phyloP scores from a whole-genome alignment of 1,139 yeast genomes.

The Scheffersomyces illinoinensis region DNA sequence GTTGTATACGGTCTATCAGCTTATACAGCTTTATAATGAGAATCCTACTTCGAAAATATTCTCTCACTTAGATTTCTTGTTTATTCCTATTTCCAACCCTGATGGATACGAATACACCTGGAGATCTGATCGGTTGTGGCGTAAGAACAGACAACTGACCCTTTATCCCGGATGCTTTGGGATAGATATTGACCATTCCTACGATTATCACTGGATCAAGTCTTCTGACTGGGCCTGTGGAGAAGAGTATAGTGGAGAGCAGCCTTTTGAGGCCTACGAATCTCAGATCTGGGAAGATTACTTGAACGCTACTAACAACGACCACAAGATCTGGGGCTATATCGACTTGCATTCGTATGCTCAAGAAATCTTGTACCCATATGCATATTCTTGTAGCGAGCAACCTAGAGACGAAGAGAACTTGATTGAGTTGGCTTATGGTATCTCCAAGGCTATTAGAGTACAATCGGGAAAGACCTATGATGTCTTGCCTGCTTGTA shows the following conservation, averaged over 20 bases:
- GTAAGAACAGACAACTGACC: slow-evolving; percentile 83
- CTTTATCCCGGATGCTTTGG: slow-evolving; percentile 70
- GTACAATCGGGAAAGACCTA: slow-evolving; percentile 61
- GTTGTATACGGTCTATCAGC: slow-evolving; percentile 58
- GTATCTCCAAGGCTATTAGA: slow-evolving; percentile 72
- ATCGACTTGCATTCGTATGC: slow-evolving; percentile 84
- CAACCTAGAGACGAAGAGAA: slow-evolving; percentile 80
- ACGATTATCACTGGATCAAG: slow-evolving; percentile 70
- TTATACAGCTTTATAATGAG: slow-evolving; percentile 52
- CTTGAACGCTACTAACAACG: slow-evolving; percentile 57
- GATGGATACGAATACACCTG: slow-evolving; percentile 89
- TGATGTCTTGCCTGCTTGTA: slow-evolving; percentile 74
- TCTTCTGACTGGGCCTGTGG: slow-evolving; percentile 74
- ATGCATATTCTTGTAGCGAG: slow-evolving; percentile 74
- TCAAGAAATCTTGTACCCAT: slow-evolving; percentile 80
- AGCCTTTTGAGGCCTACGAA: slow-evolving; percentile 76
- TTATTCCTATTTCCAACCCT: slow-evolving; percentile 84
- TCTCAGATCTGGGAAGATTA: slow-evolving; percentile 64
- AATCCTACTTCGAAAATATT: slow-evolving; percentile 34
- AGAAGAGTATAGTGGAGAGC: slow-evolving; percentile 78
- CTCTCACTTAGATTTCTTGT: slow-evolving; percentile 60
- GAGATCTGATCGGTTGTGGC: slow-evolving; percentile 80
- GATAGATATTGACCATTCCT: slow-evolving; percentile 84
- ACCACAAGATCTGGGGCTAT: slow-evolving; percentile 70
- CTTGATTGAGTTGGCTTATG: slow-evolving; percentile 77